Evolutionary conservation across 495 filamentous ascomycete species (phyloP), one percentile per base, ranked within the genome.

Genomic region (Xylaria acuta): DNA sequence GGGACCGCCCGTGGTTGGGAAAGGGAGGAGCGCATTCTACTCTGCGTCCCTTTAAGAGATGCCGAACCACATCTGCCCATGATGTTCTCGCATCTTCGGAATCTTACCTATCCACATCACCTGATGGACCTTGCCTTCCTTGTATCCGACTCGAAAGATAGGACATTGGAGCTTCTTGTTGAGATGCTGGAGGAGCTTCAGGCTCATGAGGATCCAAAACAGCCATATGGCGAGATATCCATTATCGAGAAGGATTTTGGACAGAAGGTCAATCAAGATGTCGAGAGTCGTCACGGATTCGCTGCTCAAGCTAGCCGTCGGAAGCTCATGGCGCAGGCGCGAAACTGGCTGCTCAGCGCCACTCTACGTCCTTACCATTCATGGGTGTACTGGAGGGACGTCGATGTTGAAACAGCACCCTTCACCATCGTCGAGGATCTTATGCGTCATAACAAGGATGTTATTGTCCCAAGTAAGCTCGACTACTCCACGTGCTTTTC

Each of bases 351-450:
- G 62, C 82, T 99, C 71, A 97, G 94, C 75, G 95, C 97, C 32
- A 95, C 97, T 22, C 84, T 99, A 49, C 89, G 96, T 60, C 97
- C 97, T 5, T 95, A 95, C 45, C 97, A 99, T 78, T 97, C 94
- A 76, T 99, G 97, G 97, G 97, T 99, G 34, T 99, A 99, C 77
- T 99, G 97, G 97, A 88, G 97, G 81, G 97, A 99, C 85, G 97
- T 96, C 30, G 97, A 99, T 82, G 97, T 99, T 16, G 93, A 98
- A 82, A 99, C 97, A 8, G 95, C 96, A 12, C 97, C 97, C 0
- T 91, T 92, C 75, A 98, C 97, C 2, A 98, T 99, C 70, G 81
- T 99, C 74, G 97, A 99, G 80, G 97, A 99, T 83, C 80, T 99
- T 41, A 99, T 99, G 97, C 89, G 96, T 67, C 97, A 99, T 76